Base-by-base conservation (phyloP, 2,329 filamentous ascomycete genomes). In the Colletotrichum sp. region DNA sequence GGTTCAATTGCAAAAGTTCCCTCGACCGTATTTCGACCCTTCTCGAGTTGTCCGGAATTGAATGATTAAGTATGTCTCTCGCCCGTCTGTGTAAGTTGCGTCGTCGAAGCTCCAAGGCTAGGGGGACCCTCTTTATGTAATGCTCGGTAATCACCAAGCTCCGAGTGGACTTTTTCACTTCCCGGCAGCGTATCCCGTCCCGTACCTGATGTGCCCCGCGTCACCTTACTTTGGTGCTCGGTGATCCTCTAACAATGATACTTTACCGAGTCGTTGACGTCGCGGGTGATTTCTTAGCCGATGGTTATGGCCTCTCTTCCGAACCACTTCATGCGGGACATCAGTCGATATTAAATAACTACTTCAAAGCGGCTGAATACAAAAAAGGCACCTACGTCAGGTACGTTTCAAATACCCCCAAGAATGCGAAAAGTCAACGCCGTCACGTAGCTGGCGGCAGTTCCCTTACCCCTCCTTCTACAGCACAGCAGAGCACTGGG, bases 61-160 rank as follows among this genome's bases (percentile, higher is more conserved):
- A 22, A 12, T 7, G 36, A 1, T 39, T 64, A 48, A 30, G 24
- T 64, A 26, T 22, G 55, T 9, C 22, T 9, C 1, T 12, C 59
- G 34, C 22, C 26, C 55, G 18, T 60, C 55, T 39, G 57, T 60
- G 30, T 68, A 57, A 57, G 30, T 60, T 55, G 44, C 55, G 22
- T 59, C 55, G 22, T 18, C 24, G 26, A 59, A 59, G 55, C 26
- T 28, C 55, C 22, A 26, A 24, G 0, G 55, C 13, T 18, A 22
- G 44, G 44, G 18, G 60, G 60, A 24, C 39, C 63, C 63, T 72
- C 73, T 75, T 76, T 76, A 75, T 75, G 66, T 76, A 76, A 76
- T 76, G 75, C 75, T 76, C 66, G 57, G 71, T 76, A 76, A 76
- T 76, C 75, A 57, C 71, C 48, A n/a, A 22, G n/a, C 16, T 73